phyloP scores from a whole-genome alignment of 2,329 filamentous ascomycete genomes.

The Cryphonectria radicalis region DNA sequence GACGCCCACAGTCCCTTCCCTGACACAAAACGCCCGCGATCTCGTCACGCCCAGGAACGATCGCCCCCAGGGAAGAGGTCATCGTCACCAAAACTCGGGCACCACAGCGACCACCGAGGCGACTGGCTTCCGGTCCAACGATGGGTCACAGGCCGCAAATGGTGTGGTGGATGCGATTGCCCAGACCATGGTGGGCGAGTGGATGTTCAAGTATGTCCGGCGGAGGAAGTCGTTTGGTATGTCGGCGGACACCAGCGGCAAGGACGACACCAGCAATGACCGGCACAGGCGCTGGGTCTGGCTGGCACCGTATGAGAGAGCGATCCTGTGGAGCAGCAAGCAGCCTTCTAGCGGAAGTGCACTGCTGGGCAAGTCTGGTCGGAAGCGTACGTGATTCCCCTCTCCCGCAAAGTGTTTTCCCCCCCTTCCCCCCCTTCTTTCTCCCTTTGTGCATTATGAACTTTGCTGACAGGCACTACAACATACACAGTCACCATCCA shows the following conservation, averaged over 20 bases:
- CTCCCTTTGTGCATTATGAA: background rate
- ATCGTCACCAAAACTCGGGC: constrained; percentile 64
- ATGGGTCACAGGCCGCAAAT: constrained; percentile 67
- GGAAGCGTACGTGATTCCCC: constrained; percentile 76
- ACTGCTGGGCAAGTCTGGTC: constrained; percentile 85
- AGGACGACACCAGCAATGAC: constrained; percentile 73
- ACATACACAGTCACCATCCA: constrained; percentile 83
- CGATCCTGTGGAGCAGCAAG: constrained; percentile 98
- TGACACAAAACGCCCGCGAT: constrained; percentile 68
- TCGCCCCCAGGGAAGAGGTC: constrained; percentile 32
- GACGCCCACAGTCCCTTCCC: constrained; percentile 72
- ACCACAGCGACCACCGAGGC: constrained; percentile 57
- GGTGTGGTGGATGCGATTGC: constrained; percentile 95
- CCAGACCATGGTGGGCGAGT: constrained; percentile 97
- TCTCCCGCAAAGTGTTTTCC: background rate
- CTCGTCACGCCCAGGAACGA: constrained; percentile 64
- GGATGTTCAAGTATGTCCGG: constrained; percentile 92
- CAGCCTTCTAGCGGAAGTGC: constrained; percentile 88
- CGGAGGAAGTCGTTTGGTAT: constrained; percentile 90
- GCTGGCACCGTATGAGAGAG: constrained; percentile 93
- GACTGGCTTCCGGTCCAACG: constrained; percentile 55
- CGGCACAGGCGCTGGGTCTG: constrained; percentile 98
- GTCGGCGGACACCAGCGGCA: constrained; percentile 65
- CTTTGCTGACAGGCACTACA: constrained; percentile 38
- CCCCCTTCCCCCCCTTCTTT: background rate